Evolutionary conservation across 2,329 filamentous ascomycete genomes (phyloP).

Genomic region (Exophiala phaeomuriformis): DNA sequence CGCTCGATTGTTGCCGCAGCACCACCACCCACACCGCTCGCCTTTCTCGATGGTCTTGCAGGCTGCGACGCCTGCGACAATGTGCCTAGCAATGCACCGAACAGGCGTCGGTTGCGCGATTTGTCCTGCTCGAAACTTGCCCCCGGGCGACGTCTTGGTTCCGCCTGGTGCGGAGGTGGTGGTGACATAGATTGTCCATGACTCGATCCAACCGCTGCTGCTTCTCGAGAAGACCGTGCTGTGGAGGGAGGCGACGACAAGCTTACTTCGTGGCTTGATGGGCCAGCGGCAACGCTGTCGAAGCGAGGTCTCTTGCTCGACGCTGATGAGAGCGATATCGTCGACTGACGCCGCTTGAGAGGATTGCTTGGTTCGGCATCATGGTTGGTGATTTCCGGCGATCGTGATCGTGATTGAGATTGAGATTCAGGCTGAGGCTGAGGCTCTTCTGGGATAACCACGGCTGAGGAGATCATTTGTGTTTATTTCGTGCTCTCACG

Average conservation of each 20-base stretch:
- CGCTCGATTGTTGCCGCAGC: slow-evolving; percentile 46
- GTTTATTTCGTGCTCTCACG: neutral
- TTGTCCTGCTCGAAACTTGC: slow-evolving; percentile 60
- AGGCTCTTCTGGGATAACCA: slow-evolving; percentile 30
- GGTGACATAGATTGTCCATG: slow-evolving; percentile 9
- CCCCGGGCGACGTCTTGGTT: slow-evolving; percentile 13
- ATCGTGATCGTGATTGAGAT: no score
- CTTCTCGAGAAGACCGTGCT: neutral
- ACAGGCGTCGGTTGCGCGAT: slow-evolving; percentile 75
- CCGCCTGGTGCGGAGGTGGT: slow-evolving; percentile 9
- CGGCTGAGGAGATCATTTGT: slow-evolving; percentile 32
- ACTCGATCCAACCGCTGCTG: neutral
- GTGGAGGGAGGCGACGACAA: slow-evolving; percentile 24
- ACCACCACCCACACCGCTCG: neutral
- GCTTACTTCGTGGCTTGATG: slow-evolving; percentile 45
- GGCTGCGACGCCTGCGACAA: slow-evolving; percentile 54
- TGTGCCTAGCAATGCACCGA: slow-evolving; percentile 71
- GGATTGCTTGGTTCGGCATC: slow-evolving; percentile 5
- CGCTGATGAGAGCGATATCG: slow-evolving; percentile 12
- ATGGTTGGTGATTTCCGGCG: neutral
- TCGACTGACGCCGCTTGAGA: slow-evolving; percentile 21
- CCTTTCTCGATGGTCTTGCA: slow-evolving; percentile 1
- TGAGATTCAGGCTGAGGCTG: neutral
- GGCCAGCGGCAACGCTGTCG: neutral
- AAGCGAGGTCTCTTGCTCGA: slow-evolving; percentile 20